A percentile compares a stretch with the other conserved stretches of the same genome.
phyloP scores from a whole-genome alignment of 352 stramenopile genomes.

The Phytophthora kernoviae region DNA sequence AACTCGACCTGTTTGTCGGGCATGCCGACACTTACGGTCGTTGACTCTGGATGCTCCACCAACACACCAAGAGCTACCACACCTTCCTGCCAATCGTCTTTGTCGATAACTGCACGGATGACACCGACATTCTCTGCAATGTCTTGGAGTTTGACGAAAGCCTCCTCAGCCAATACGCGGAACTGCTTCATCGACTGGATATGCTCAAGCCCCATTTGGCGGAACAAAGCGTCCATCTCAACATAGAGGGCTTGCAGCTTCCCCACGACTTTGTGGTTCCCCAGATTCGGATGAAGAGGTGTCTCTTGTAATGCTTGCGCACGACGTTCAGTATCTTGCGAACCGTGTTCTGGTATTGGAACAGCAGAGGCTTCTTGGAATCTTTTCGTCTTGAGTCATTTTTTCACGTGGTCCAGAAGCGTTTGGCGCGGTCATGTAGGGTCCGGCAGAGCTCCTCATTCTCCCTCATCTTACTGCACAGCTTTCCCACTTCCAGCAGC shows the following conservation, averaged over 20 bases:
- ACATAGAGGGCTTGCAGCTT: constrained; percentile 15
- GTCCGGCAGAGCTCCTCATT: constrained; percentile 22
- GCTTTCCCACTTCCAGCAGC: constrained; percentile 18
- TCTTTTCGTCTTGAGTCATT: constrained; percentile 29
- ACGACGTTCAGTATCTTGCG: constrained; percentile 22
- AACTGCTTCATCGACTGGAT: constrained; percentile 13
- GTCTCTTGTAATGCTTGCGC: constrained; percentile 4
- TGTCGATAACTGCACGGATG: constrained; percentile 2
- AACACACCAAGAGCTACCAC: constrained; percentile 14
- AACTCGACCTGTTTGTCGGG: constrained; percentile 12
- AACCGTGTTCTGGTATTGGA: constrained; percentile 24
- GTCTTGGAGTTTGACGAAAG: constrained; percentile 2
- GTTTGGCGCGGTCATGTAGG: constrained; percentile 11
- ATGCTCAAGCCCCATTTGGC: constrained; percentile 21
- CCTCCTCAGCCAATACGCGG: constrained; percentile 2
- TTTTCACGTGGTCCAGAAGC: constrained; percentile 34
- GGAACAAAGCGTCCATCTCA: constrained; percentile 22
- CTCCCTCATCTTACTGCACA: constrained; percentile 28
- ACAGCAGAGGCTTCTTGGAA: constrained; percentile 22
- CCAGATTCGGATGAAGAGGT: constrained; percentile 16
- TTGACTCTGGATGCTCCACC: constrained; percentile 15
- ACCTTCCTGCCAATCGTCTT: constrained; percentile 2
- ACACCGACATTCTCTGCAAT: constrained; percentile 1
- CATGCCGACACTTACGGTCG: constrained; percentile 7
- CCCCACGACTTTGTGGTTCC: constrained; percentile 14